Base-by-base conservation (phyloP, 371 early-diverging fungal species). In the Mortierella sp. region DNA sequence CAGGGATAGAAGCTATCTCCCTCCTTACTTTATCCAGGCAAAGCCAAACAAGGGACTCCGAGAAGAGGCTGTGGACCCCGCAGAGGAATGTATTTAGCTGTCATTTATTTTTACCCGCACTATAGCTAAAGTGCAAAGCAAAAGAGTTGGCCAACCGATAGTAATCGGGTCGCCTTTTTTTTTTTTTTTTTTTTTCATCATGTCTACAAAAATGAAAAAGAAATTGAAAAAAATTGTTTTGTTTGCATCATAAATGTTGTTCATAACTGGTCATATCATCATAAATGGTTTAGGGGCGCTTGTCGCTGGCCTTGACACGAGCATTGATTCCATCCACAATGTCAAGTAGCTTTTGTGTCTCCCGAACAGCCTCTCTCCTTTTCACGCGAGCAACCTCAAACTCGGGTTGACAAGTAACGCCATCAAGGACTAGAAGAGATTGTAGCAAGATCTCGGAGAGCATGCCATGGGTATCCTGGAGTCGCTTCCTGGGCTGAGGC, bases 371-470 rank as follows among this genome's bases (percentile, higher is more conserved):
- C 68, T 87, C 88, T 66, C 84, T 77, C 75, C 91, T 83, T 63
- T 82, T 85, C 65, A 85, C 84, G 46, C 91, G 72, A 19, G 91
- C 91, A 0, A 87, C 83, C 51, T 87, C 84, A 75, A 89, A 90
- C 4, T 81, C 86, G 46, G 81, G 74, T 26, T 86, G 84, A 48
- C 88, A 88, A 44, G 84, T 87, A 2, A 90, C 87, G 1, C 85
- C 83, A 66, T 90, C 91, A 53, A 90, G 72, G 5, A 74, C 75
- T 46, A 90, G 80, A 53, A 90, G 60, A 5, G 85, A 81, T 68
- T 89, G 89, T 83, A 90, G 82, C 44, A 90, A 68, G 57, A 72
- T 81, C 74, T 90, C 91, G 1, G 89, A 88, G 55, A 88, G 57
- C 58, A 74, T 84, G n/a, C 85, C 82, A 25, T 88, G 89, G n/a